Evolutionary conservation across 306 rosid genomes (phyloP).

Genomic region (Ormosia semicastrata): DNA sequence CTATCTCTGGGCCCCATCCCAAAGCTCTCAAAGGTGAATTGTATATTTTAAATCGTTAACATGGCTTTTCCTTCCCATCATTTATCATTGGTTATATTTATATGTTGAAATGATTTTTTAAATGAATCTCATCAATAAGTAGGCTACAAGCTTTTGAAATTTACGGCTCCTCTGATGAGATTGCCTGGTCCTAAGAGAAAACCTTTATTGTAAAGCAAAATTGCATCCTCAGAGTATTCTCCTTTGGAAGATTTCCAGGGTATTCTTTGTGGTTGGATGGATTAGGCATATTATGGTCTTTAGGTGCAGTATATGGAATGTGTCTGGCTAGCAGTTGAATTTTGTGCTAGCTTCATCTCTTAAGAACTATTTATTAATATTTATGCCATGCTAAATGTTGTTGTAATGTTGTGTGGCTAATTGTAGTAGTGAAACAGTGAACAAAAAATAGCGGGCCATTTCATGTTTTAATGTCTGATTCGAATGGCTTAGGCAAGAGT

Average conservation of each 20-base stretch:
- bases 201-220: neutral
- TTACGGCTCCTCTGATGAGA: neutral
- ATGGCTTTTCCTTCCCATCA: neutral
- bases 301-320: neutral
- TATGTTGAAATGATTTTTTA: neutral
- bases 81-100: slow-evolving; percentile 7
- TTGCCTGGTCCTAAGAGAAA: slow-evolving; percentile 16
- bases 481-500: neutral
- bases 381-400: neutral
- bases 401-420: neutral
- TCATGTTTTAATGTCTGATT: slow-evolving; percentile 18
- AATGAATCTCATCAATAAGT: slow-evolving; percentile 15
- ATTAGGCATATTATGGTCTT: slow-evolving; percentile 10
- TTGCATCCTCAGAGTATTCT: neutral
- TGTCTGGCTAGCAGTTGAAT: slow-evolving; percentile 1
- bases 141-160: slow-evolving; percentile 16
- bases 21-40: slow-evolving; percentile 87
- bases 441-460: neutral
- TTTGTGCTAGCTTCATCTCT: neutral
- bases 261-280: neutral
- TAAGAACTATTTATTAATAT: neutral
- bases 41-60: neutral
- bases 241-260: neutral
- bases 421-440: neutral
- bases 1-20: slow-evolving; percentile 98